Percentiles rank a stretch among this genome's conserved stretches.
These are phyloP conservation scores for Rhizopogon rudus DNA, from an alignment of 768 basidiomycete species.

Conservation along the genomic window DNA sequence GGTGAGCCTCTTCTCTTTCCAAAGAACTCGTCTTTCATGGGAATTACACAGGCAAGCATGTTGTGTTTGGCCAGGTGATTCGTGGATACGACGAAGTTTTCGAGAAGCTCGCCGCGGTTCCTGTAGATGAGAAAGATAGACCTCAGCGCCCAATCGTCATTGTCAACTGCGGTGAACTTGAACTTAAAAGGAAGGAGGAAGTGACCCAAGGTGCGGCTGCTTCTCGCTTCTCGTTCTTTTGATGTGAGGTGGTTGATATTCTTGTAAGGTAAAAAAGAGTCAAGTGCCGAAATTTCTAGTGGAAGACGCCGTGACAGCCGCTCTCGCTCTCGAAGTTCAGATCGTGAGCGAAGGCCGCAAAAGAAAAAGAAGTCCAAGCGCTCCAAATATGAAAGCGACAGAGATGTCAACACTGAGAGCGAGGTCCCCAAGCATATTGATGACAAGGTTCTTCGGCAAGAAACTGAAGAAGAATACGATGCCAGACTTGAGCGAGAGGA, in stretches of 20 bases:
- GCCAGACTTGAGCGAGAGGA: constrained; percentile 64
- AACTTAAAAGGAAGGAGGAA: constrained; percentile 41
- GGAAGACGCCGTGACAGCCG: constrained; percentile 18
- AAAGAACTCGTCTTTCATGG: neutral
- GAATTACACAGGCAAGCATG: constrained; percentile 47
- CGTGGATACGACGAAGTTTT: constrained; percentile 59
- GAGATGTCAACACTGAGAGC: constrained; percentile 2
- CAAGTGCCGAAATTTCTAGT: neutral
- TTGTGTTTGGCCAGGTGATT: constrained; percentile 51
- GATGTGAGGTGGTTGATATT: neutral
- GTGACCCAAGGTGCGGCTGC: constrained; percentile 10
- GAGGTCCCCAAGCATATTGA: constrained; percentile 6
- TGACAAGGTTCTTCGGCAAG: constrained; percentile 23
- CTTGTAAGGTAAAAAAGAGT: constrained; percentile 4
- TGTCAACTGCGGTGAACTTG: constrained; percentile 80
- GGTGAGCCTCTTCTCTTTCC: constrained; percentile 36
- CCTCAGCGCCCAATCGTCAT: constrained; percentile 66
- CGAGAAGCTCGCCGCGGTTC: constrained; percentile 52
- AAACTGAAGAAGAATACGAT: constrained; percentile 74
- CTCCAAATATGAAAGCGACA: constrained; percentile 1
- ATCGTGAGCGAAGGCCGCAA: constrained; percentile 14
- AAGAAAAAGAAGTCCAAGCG: constrained; percentile 24
- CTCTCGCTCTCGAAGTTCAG: constrained; percentile 25
- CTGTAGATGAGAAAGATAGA: constrained; percentile 71
- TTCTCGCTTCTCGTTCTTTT: neutral